Evolutionary conservation across 2,329 filamentous ascomycete species (phyloP).

Genomic region (Scytalidium lignicola): DNA sequence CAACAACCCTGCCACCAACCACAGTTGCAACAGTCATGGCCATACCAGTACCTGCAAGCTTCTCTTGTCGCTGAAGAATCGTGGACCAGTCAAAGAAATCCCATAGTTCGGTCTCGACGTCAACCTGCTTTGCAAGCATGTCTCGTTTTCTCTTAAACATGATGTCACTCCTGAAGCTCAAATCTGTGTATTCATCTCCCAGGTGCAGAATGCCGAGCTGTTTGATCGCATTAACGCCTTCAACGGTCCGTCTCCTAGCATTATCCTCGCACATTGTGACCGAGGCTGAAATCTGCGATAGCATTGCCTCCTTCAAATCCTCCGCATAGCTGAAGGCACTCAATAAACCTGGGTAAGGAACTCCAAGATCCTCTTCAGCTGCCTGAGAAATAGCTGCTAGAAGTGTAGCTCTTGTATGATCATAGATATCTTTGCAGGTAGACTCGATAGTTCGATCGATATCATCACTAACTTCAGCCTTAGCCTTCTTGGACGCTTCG

Average conservation of each 20-base stretch:
- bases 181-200: constrained; percentile 77
- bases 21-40: constrained; percentile 87
- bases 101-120: constrained; percentile 80
- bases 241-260: constrained; percentile 71
- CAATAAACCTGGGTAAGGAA: constrained; percentile 82
- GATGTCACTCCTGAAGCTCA: constrained; percentile 83
- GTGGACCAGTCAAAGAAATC: constrained; percentile 90
- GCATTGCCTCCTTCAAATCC: constrained; percentile 85
- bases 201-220: constrained; percentile 83
- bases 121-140: constrained; percentile 74
- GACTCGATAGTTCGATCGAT: constrained; percentile 79
- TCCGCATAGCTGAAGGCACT: constrained; percentile 89
- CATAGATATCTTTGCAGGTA: constrained; percentile 80
- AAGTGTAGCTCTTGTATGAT: constrained; percentile 72
- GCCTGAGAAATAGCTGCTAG: constrained; percentile 70
- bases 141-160: constrained; percentile 90
- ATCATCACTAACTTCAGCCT: constrained; percentile 72
- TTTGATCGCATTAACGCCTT: constrained; percentile 82
- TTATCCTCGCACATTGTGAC: constrained; percentile 79
- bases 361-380: constrained; percentile 71
- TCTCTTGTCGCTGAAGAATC: constrained; percentile 86
- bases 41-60: constrained; percentile 90
- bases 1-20: constrained; percentile 73
- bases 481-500: constrained; percentile 77
- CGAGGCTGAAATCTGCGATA: constrained; percentile 76